phyloP scores from a whole-genome alignment of 192 early-diverging fungal genomes.

The Ambispora gerdemannii region DNA sequence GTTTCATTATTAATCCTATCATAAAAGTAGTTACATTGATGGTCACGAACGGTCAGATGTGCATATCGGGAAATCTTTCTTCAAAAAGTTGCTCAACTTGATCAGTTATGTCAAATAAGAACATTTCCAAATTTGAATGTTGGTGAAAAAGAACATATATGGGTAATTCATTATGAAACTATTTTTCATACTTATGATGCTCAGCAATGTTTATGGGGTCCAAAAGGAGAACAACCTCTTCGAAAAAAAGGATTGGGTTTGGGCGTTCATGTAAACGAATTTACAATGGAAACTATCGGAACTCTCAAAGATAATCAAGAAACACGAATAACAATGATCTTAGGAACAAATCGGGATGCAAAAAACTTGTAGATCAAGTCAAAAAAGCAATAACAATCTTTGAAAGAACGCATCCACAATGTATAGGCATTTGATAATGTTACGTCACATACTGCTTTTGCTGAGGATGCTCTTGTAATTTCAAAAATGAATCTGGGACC shows the following conservation, averaged over 20 bases:
- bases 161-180: constrained; percentile 21
- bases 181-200: constrained; percentile 23
- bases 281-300: constrained; percentile 12
- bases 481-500: constrained; percentile 7
- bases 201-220: background rate
- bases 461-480: background rate
- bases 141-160: background rate
- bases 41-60: background rate
- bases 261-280: background rate
- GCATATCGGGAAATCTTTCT: background rate
- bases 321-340: too few species aligned
- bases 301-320: constrained; percentile 2
- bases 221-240: constrained; percentile 2
- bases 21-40: background rate
- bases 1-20: background rate
- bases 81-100: background rate
- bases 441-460: constrained; percentile 8
- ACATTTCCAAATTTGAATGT: background rate
- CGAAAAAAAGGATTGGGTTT: constrained; percentile 7
- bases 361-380: too few species aligned
- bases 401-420: too few species aligned
- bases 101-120: constrained; percentile 9
- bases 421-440: too few species aligned
- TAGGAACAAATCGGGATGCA: too few species aligned
- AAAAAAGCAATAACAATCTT: too few species aligned